Evolutionary conservation across 106 monocot genomes (phyloP), one percentile per base, ranked within the genome.

Genomic region (Acorus calamus): DNA sequence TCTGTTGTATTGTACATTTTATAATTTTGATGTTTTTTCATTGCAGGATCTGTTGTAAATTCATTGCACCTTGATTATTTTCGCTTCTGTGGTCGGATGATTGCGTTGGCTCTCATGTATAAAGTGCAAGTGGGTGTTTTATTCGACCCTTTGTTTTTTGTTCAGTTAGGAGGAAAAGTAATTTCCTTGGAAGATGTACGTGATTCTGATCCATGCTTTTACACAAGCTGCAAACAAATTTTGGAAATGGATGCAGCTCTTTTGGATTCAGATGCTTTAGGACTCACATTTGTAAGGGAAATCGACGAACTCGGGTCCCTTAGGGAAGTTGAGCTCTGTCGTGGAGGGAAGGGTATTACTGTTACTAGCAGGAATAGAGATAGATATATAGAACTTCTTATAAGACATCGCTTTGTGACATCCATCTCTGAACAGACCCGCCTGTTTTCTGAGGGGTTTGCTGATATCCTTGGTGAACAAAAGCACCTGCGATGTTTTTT

Each of bases 1-100:
- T 58, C 41, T 56, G 56, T 12, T n/a, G 11, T 56, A 5, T 64
- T 52, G 49, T 55, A 7, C 11, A 66, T 55, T 53, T 10, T 55
- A 66, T 66, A 44, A 52, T 43, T 44, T 5, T 44, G 2, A 44
- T 8, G 54, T 57, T 7, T 57, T n/a, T 43, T 13, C 41, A 6
- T 51, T 64, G 69, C 83, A 93, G 93, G 78, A 65, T 93, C 93
- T 67, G 59, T 49, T 68, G 81, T 83, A 58, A 86, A 93, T 59
- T 77, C 93, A 45, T 63, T 93, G 71, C 83, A 93, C 72, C 85
- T 81, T 13, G 74, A 84, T 47, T 93, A 93, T 71, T 93, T 89
- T 61, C 47, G 13, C n/a, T 86, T 90, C 55, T 77, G 70, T 52
- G 90, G 90, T 11, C 71, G 90, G 41, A 55, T 90, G 3, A 78